Percentiles rank a stretch among this genome's conserved stretches.
These are phyloP conservation scores for Aureobasidium musti DNA, from an alignment of 2,329 filamentous ascomycete genomes.

Conservation along the genomic window DNA sequence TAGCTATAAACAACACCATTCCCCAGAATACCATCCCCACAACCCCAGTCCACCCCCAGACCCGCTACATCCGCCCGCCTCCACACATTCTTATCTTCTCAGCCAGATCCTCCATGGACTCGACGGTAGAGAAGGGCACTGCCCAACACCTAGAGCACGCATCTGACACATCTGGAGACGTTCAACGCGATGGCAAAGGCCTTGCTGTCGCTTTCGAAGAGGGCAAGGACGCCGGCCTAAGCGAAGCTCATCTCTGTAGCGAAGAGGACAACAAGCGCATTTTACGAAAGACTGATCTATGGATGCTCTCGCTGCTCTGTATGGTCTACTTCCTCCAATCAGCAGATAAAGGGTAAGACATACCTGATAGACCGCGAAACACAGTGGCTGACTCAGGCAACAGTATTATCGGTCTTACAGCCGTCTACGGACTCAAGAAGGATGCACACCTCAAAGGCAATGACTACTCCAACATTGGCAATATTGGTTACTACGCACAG, in stretches of 20 bases:
- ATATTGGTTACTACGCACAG: conserved; percentile 32
- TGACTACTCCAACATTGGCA: conserved; percentile 32
- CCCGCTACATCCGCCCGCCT: background rate
- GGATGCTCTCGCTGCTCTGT: conserved; percentile 30
- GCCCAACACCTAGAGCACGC: conserved; percentile 20
- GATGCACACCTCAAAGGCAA: conserved; percentile 32
- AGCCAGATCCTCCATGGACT: conserved; percentile 9
- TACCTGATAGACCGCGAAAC: too few relatives aligned
- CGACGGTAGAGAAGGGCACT: conserved; percentile 24
- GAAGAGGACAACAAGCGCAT: conserved; percentile 30
- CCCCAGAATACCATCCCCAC: background rate
- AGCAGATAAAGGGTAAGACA: conserved; percentile 25
- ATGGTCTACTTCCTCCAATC: conserved; percentile 31
- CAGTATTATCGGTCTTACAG: conserved; percentile 31
- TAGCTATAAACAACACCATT: conserved; percentile 1
- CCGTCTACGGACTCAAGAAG: conserved; percentile 32
- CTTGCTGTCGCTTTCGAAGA: conserved; percentile 29
- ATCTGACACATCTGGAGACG: conserved; percentile 14
- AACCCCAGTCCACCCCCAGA: conserved; percentile 15
- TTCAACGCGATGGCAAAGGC: conserved; percentile 10
- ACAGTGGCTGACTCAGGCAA: background rate
- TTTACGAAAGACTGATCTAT: conserved; percentile 30
- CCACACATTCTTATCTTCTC: background rate
- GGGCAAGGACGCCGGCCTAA: conserved; percentile 25
- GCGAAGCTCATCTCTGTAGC: conserved; percentile 28